phyloP scores from a whole-genome alignment of 768 basidiomycete species.

The Boletus coccyginus region DNA sequence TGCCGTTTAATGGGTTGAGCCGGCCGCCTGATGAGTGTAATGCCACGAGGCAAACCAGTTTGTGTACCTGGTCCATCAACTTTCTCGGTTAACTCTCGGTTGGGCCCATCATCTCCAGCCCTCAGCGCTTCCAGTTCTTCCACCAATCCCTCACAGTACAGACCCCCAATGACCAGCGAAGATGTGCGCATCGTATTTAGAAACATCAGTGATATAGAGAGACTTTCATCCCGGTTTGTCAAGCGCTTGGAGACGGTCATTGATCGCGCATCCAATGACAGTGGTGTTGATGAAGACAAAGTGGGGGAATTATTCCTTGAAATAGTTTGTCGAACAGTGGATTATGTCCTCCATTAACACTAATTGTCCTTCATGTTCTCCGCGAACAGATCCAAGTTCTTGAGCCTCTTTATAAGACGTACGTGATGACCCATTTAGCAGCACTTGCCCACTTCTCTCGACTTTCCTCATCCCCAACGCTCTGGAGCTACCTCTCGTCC shows the following conservation, averaged over 20 bases:
- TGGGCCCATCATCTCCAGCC: slow-evolving; percentile 22
- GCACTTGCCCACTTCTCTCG: slow-evolving; percentile 46
- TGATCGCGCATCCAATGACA: slow-evolving; percentile 36
- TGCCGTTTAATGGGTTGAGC: neutral
- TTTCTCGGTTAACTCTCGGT: neutral
- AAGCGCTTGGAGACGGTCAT: slow-evolving; percentile 50
- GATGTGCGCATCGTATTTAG: slow-evolving; percentile 67
- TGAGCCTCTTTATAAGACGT: slow-evolving; percentile 65
- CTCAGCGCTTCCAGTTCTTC: slow-evolving; percentile 40
- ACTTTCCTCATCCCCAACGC: slow-evolving; percentile 38
- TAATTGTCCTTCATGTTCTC: neutral
- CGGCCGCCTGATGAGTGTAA: neutral
- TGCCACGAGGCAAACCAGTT: slow-evolving; percentile 30
- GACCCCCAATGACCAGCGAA: slow-evolving; percentile 59
- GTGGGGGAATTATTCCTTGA: slow-evolving; percentile 63
- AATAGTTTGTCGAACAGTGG: slow-evolving; percentile 44
- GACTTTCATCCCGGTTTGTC: slow-evolving; percentile 59
- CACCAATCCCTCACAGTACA: slow-evolving; percentile 33
- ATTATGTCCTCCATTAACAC: neutral
- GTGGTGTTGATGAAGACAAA: slow-evolving; percentile 57
- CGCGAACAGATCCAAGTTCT: slow-evolving; percentile 54
- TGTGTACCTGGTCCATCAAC: neutral
- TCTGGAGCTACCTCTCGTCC: slow-evolving; percentile 54
- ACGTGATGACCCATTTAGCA: slow-evolving; percentile 42
- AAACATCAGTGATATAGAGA: slow-evolving; percentile 68